Evolutionary conservation across 257 asterid genomes (phyloP).

Genomic region (Mitragyna speciosa): DNA sequence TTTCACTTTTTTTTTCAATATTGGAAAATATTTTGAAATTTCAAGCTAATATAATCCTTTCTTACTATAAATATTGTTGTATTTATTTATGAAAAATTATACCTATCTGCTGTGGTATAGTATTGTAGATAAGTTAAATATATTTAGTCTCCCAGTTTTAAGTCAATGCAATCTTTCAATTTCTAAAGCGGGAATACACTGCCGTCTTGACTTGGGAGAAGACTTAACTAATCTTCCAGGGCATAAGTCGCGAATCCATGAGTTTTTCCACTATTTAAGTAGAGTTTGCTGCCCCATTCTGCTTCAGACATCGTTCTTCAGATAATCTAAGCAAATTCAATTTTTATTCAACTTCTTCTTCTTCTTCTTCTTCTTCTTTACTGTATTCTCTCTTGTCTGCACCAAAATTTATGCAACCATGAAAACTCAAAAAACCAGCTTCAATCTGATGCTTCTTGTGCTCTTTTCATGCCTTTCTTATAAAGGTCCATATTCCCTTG

Average conservation of each 20-base stretch:
- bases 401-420: slow-evolving; percentile 10
- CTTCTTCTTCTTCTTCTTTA: no score
- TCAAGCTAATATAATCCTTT: no score
- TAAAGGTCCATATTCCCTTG: slow-evolving; percentile 16
- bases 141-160: no score
- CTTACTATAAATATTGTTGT: no score
- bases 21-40: no score
- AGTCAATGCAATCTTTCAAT: no score
- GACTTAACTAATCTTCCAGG: background rate
- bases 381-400: background rate
- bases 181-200: no score
- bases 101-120: no score
- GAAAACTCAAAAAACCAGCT: background rate
- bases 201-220: background rate
- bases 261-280: background rate
- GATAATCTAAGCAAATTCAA: background rate
- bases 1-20: no score
- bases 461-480: slow-evolving; percentile 16
- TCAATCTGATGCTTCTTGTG: slow-evolving; percentile 8
- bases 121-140: no score
- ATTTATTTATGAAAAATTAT: no score
- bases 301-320: background rate
- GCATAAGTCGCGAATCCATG: no score
- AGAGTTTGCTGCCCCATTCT: background rate
- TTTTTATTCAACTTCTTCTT: background rate